Percentiles rank a stretch among this genome's conserved stretches.
phyloP scores from a whole-genome alignment of 176 grass and related monocot species.

The Avena atlantica region DNA sequence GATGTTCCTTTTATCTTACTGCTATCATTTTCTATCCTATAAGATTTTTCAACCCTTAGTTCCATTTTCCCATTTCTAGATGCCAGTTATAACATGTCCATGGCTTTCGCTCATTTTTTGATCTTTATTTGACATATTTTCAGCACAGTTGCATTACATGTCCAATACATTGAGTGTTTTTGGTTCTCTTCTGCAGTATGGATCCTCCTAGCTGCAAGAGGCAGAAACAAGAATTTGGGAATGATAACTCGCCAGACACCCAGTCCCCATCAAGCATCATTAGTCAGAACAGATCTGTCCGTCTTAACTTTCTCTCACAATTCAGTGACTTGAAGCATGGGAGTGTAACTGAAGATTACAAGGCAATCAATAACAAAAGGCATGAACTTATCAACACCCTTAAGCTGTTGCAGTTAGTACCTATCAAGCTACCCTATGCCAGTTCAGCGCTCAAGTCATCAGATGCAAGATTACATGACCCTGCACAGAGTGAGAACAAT shows the following conservation, averaged over 20 bases:
- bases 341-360: slow-evolving; percentile 40
- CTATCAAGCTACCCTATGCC: slow-evolving; percentile 20
- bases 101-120: background rate
- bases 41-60: background rate
- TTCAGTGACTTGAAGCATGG: slow-evolving; percentile 36
- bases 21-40: background rate
- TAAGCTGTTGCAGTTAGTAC: slow-evolving; percentile 31
- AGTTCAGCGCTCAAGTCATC: slow-evolving; percentile 31
- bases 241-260: background rate
- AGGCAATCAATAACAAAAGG: slow-evolving; percentile 39
- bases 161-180: slow-evolving; percentile 12
- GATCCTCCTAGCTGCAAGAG: slow-evolving; percentile 35
- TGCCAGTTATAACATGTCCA: background rate
- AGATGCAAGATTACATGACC: background rate
- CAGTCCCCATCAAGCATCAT: slow-evolving; percentile 37
- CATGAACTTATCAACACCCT: slow-evolving; percentile 37
- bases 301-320: slow-evolving; percentile 35
- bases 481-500: slow-evolving; percentile 17
- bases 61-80: background rate
- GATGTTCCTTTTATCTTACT: background rate
- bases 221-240: slow-evolving; percentile 35
- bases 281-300: slow-evolving; percentile 11
- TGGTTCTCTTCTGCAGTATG: slow-evolving; percentile 31
- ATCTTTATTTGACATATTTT: background rate
- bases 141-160: background rate